Evolutionary conservation across 441 rosid species (phyloP), one percentile per base, ranked within the genome.

Genomic region (Pelargonium citronellum): DNA sequence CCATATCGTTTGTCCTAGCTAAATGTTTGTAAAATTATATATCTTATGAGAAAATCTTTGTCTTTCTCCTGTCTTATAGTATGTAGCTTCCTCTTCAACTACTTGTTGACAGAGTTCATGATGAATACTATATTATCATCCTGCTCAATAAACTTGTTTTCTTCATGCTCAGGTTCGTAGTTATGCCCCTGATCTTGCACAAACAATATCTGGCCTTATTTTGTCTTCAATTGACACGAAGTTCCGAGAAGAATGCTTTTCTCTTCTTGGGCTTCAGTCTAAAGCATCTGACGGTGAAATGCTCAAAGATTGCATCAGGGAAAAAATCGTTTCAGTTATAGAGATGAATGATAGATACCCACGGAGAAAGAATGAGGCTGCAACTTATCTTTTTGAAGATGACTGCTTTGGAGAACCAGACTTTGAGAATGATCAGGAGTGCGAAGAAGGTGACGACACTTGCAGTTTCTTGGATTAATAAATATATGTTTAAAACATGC

Each of bases 181-280:
- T 73, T 82, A 90, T 76, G 97, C 84, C 58, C 97, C 99, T 73
- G 95, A 85, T 78, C 91, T 94, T 72, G 94, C 99, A 71, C 91
- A 82, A 76, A 81, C 95, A 70, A 78, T 90, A 41, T 83, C 95
- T 22, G 91, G 94, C 69, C 89, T 94, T 67, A 85, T 94, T 60
- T 68, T 84, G 78, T 83, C 92, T 17, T 90, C 95, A 6, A 79
- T 79, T 17, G 94, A 91, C 77, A 30, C 72, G 4, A 83, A 84
- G 61, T 90, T 91, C 74, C 90, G 78, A 85, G 87, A 77, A 74
- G 91, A 94, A 79, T 94, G 99, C 74, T 60, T 87, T 55, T 80
- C 88, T 55, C 82, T 94, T 78, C 90, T 94, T 57, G 96, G 95
- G 4, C 79, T 87, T 73, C 83, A 78, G 70, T 69, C 76, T 22